Conservation (phyloP, 2,329 filamentous ascomycete genomes). For the Diaporthe humulicola region DNA sequence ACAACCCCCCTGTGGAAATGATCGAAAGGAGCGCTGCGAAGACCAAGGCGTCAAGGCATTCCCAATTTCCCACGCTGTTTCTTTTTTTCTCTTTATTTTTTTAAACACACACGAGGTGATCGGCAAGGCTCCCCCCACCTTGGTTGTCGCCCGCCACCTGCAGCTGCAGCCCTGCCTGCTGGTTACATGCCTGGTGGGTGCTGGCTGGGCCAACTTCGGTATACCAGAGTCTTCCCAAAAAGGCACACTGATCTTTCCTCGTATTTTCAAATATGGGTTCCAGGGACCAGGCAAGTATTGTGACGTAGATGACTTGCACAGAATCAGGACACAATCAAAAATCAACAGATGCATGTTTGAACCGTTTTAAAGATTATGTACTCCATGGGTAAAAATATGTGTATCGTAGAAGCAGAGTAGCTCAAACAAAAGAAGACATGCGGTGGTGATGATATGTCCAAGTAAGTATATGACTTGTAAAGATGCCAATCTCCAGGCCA, state of each 20-base stretch:
- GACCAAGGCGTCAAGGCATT: slow-evolving; percentile 7
- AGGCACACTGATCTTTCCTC: neutral
- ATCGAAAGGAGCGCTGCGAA: neutral
- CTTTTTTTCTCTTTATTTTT: slow-evolving; percentile 12
- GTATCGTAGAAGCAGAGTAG: slow-evolving; percentile 8
- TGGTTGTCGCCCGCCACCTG: slow-evolving; percentile 6
- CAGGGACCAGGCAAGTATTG: neutral
- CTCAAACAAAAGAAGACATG: slow-evolving; percentile 11
- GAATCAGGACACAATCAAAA: neutral
- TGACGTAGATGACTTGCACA: neutral
- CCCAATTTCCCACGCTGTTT: neutral
- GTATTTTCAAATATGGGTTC: neutral
- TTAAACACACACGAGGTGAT: slow-evolving; percentile 26
- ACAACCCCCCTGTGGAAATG: slow-evolving; percentile 7
- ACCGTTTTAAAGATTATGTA: slow-evolving; percentile 17
- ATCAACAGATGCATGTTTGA: neutral
- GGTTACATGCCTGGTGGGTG: slow-evolving; percentile 3
- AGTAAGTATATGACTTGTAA: slow-evolving; percentile 22
- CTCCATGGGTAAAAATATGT: slow-evolving; percentile 17
- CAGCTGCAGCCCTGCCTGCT: slow-evolving; percentile 27
- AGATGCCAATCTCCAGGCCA: slow-evolving; percentile 21
- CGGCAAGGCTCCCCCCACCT: slow-evolving; percentile 11
- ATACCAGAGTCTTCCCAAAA: neutral
- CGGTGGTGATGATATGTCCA: slow-evolving; percentile 32
- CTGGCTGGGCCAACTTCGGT: neutral